A percentile compares a stretch with the other conserved stretches of the same genome.
phyloP scores from a whole-genome alignment of 2,329 filamentous ascomycete species.

The Septoria linicola region DNA sequence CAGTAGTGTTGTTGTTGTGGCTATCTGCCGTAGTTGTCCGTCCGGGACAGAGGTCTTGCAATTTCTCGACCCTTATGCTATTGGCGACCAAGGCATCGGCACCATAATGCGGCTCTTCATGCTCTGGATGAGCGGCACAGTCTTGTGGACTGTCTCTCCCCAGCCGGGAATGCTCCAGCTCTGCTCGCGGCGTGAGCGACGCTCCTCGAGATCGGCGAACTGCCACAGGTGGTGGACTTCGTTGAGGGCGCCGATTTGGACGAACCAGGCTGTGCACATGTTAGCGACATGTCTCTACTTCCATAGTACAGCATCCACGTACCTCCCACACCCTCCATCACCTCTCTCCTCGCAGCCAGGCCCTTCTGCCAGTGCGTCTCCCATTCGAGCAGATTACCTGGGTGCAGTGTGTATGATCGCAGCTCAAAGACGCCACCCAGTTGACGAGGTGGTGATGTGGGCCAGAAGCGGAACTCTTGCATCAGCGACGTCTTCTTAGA shows the following conservation, averaged over 20 bases:
- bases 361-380: constrained; percentile 97
- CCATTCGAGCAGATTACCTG: constrained; percentile 95
- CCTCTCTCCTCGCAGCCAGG: constrained; percentile 83
- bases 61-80: constrained; percentile 45
- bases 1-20: too few relatives aligned
- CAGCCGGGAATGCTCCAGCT: constrained; percentile 95
- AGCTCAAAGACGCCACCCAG: constrained; percentile 94
- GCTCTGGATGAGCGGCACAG: constrained; percentile 89
- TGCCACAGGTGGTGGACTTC: constrained; percentile 98
- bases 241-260: constrained; percentile 96
- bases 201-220: constrained; percentile 93
- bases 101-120: constrained; percentile 96
- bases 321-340: constrained; percentile 76
- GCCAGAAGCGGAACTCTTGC: constrained; percentile 99
- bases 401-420: constrained; percentile 92
- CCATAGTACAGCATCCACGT: constrained; percentile 46
- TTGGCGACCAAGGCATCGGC: constrained; percentile 94
- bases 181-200: constrained; percentile 84
- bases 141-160: constrained; percentile 78
- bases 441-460: constrained; percentile 83
- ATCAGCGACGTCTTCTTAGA: constrained; percentile 87
- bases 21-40: too few relatives aligned
- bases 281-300: constrained; percentile 8
- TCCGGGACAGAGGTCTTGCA: neutral
- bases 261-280: constrained; percentile 80